Evolutionary conservation across 495 filamentous ascomycete species (phyloP).

Genomic region (Staphylotrichum longicolle): DNA sequence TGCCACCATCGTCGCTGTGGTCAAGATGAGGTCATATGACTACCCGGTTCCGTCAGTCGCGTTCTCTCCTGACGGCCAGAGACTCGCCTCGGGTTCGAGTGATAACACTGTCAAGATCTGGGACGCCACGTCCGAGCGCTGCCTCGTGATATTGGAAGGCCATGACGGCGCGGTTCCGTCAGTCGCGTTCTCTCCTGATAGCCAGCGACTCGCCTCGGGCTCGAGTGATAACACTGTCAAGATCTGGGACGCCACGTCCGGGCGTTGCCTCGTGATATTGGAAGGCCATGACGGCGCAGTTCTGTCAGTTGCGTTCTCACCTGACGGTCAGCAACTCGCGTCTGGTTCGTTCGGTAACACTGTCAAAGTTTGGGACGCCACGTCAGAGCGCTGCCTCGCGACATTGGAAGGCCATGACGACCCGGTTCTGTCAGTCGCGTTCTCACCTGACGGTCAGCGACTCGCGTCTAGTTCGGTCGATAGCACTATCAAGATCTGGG

Average conservation of each 20-base stretch:
- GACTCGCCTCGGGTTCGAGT: slow-evolving; percentile 22
- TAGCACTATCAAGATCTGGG: slow-evolving; percentile 37
- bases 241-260: slow-evolving; percentile 36
- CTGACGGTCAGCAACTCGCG: slow-evolving; percentile 28
- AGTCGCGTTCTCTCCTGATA: slow-evolving; percentile 42
- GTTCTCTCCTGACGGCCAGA: slow-evolving; percentile 40
- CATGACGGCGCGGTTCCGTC: slow-evolving; percentile 20
- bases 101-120: slow-evolving; percentile 35
- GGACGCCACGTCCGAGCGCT: slow-evolving; percentile 25
- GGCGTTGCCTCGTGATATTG: neutral
- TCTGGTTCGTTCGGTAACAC: slow-evolving; percentile 28
- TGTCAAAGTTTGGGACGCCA: too few species aligned
- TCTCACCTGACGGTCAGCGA: neutral
- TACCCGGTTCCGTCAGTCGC: slow-evolving; percentile 27
- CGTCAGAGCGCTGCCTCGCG: too few species aligned
- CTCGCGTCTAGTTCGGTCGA: neutral
- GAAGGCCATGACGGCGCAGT: slow-evolving; percentile 20
- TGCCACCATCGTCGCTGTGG: too few species aligned
- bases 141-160: neutral
- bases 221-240: slow-evolving; percentile 27
- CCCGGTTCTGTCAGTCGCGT: neutral
- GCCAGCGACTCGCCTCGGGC: slow-evolving; percentile 21
- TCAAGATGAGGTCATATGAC: too few species aligned
- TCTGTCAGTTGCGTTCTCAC: slow-evolving; percentile 38
- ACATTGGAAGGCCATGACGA: neutral